These are phyloP conservation scores for Tuber indicum DNA, from an alignment of 495 filamentous ascomycete species.

Conservation along the genomic window DNA sequence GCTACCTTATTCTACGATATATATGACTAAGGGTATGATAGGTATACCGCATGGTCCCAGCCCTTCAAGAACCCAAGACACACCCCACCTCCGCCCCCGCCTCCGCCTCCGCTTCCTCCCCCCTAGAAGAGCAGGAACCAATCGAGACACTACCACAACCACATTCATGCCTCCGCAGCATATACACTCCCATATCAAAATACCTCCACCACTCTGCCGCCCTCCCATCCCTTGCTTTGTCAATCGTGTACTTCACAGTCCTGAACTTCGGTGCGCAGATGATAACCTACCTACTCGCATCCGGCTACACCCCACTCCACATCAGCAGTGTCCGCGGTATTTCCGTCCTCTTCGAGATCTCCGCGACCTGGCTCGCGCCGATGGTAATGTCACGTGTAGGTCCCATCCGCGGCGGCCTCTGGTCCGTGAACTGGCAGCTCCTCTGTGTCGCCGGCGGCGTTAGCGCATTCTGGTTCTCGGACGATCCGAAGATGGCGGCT, in stretches of 20 bases:
- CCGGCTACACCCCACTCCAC: conserved; percentile 50
- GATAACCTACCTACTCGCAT: conserved; percentile 54
- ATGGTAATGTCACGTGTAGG: conserved; percentile 53
- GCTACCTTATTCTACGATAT: background rate
- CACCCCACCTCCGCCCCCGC: conserved; percentile 31
- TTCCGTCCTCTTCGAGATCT: conserved; percentile 50
- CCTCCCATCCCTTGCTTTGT: conserved; percentile 51
- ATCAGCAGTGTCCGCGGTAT: conserved; percentile 52
- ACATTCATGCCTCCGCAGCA: conserved; percentile 44
- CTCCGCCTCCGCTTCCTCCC: conserved; percentile 38
- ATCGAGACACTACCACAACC: conserved; percentile 25
- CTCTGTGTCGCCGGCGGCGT: conserved; percentile 47
- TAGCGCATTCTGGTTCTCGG: conserved; percentile 45
- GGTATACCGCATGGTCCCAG: conserved; percentile 46
- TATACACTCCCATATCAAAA: conserved; percentile 47
- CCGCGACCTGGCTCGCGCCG: conserved; percentile 49
- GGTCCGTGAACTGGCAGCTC: conserved; percentile 61
- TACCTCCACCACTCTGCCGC: conserved; percentile 50
- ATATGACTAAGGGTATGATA: background rate
- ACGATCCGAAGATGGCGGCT: conserved; percentile 42
- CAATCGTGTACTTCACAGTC: conserved; percentile 56
- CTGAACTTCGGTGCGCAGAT: conserved; percentile 54
- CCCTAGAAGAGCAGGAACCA: conserved; percentile 20
- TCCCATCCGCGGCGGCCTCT: conserved; percentile 54
- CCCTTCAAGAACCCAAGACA: conserved; percentile 35